phyloP scores from a whole-genome alignment of 2,329 filamentous ascomycete genomes.

The Nakataea oryzae region DNA sequence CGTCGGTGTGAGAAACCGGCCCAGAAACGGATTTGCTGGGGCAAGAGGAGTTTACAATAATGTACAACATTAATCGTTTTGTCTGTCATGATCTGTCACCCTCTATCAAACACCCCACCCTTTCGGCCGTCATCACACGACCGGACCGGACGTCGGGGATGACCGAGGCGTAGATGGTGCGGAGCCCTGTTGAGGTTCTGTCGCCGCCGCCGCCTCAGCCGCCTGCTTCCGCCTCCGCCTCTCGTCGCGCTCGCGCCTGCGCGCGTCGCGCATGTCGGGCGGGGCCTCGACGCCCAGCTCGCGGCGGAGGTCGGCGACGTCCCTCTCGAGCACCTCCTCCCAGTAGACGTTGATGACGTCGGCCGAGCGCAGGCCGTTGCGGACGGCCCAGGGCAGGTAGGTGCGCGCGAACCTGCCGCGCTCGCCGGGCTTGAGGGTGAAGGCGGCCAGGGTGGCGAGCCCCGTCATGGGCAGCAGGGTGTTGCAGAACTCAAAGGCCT shows the following conservation, averaged over 20 bases:
- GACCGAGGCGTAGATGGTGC: not conserved
- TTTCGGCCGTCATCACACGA: not conserved
- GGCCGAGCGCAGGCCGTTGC: conserved; percentile 65
- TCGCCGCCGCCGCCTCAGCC: not conserved
- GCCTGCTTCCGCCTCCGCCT: conserved; percentile 48
- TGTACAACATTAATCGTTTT: not conserved
- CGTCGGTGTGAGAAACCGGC: not conserved
- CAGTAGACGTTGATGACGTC: conserved; percentile 95
- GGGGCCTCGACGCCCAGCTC: conserved; percentile 80
- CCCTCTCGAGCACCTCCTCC: conserved; percentile 84
- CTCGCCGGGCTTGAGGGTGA: conserved; percentile 76
- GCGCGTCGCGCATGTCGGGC: conserved; percentile 70
- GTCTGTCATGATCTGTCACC: too few species aligned
- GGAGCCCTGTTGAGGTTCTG: not conserved
- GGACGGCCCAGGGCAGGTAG: conserved; percentile 84
- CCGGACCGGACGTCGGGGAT: not conserved
- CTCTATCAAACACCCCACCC: not conserved
- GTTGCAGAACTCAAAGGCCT: conserved; percentile 95
- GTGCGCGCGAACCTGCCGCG: conserved; percentile 60
- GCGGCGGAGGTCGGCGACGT: conserved; percentile 64
- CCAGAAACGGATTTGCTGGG: not conserved
- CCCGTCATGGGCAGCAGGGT: conserved; percentile 93
- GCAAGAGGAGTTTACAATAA: not conserved
- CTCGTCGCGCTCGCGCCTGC: conserved; percentile 59
- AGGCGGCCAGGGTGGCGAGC: conserved; percentile 72